Evolutionary conservation across 129 eudicot genomes (phyloP).

Genomic region (Scalesia atractyloides): DNA sequence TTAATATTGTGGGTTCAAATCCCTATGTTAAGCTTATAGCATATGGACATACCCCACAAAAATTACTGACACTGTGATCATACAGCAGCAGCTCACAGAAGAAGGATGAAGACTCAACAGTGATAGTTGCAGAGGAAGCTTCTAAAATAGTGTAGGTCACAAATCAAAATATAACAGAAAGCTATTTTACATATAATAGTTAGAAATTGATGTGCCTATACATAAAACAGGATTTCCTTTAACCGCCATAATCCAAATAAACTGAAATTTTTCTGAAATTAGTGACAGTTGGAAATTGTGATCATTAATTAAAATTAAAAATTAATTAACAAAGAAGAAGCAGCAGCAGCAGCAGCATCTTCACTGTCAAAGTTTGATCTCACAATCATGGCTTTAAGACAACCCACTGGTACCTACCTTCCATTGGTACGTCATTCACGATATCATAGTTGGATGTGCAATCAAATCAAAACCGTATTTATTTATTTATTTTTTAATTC

Average conservation of each 20-base stretch:
- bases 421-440: constrained; percentile 71
- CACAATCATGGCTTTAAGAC: constrained; percentile 50
- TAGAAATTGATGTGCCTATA: constrained; percentile 53
- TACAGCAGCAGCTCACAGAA: constrained; percentile 28
- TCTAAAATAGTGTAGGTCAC: constrained; percentile 35
- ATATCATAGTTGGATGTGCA: constrained; percentile 76
- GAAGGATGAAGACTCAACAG: constrained; percentile 20
- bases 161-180: constrained; percentile 24
- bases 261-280: background rate
- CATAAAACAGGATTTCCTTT: constrained; percentile 6
- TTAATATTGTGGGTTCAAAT: constrained; percentile 33
- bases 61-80: constrained; percentile 39
- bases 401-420: constrained; percentile 85
- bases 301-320: constrained; percentile 25
- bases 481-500: too few relatives aligned
- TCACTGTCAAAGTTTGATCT: constrained; percentile 14
- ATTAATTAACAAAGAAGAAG: background rate
- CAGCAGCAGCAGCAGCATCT: background rate
- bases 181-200: constrained; percentile 47
- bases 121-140: constrained; percentile 54
- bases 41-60: constrained; percentile 37
- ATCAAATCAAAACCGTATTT: constrained; percentile 19
- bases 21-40: constrained; percentile 35
- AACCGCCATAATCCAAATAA: constrained; percentile 6
- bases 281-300: constrained; percentile 26